Evolutionary conservation across 2,329 filamentous ascomycete genomes (phyloP).

Genomic region (Coniochaeta sp.): DNA sequence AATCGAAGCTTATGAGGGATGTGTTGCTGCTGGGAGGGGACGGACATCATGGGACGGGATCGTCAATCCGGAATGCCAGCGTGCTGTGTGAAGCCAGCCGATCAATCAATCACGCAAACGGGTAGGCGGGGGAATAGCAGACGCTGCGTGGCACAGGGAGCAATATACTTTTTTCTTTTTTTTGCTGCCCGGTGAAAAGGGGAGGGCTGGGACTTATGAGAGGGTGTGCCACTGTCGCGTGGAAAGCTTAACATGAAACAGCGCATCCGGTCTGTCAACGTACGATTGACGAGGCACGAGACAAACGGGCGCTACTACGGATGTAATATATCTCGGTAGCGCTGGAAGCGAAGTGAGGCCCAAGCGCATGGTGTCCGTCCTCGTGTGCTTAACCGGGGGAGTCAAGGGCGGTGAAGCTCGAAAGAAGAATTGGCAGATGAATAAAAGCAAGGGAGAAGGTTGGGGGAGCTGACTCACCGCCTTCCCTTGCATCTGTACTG

Average conservation of each 20-base stretch:
- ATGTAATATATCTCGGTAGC: background rate
- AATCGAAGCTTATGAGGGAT: too few relatives aligned
- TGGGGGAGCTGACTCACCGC: background rate
- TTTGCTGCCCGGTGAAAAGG: too few relatives aligned
- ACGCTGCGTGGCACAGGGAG: background rate
- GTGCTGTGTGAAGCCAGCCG: background rate
- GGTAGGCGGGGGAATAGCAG: background rate
- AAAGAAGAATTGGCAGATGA: background rate
- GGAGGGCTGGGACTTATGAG: background rate
- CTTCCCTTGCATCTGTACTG: background rate
- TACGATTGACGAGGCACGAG: background rate
- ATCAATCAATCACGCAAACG: background rate
- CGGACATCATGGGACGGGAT: background rate
- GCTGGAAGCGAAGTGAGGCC: background rate
- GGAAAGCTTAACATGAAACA: background rate
- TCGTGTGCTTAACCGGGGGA: background rate
- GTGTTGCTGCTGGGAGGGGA: background rate
- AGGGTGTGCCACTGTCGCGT: background rate
- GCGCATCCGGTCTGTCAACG: background rate
- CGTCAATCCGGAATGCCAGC: background rate
- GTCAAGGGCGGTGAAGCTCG: background rate
- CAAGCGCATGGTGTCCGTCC: background rate
- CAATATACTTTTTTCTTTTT: background rate
- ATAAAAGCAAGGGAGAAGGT: background rate
- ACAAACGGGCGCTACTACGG: too few relatives aligned